phyloP scores from a whole-genome alignment of 345 rosid species.

The Toxicodendron radicans region DNA sequence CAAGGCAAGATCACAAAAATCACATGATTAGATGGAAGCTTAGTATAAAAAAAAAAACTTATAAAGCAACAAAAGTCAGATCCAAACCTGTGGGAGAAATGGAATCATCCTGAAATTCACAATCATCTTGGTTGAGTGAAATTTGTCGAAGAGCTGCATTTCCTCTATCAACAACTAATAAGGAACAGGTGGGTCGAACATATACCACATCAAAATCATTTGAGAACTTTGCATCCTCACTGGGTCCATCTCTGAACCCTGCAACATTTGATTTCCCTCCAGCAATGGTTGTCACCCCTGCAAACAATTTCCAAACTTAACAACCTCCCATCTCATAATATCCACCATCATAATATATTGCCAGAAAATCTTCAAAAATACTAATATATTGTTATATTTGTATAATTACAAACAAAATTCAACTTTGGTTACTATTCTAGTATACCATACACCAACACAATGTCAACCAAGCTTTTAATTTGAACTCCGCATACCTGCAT shows the following conservation, averaged over 20 bases:
- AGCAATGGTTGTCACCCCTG: too few relatives aligned
- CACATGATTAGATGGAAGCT: not conserved
- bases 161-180: constrained; percentile 90
- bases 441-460: not conserved
- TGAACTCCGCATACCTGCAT: constrained; percentile 54
- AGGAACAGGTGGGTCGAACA: constrained; percentile 83
- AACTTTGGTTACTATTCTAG: not conserved
- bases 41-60: not conserved
- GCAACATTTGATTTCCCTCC: constrained; percentile 90
- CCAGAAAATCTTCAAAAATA: constrained; percentile 6
- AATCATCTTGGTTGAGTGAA: constrained; percentile 80
- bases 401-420: not conserved
- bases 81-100: constrained; percentile 67
- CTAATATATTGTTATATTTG: not conserved
- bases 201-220: constrained; percentile 90
- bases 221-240: constrained; percentile 96
- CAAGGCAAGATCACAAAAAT: not conserved
- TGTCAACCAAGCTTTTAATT: not conserved
- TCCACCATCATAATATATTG: not conserved
- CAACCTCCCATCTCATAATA: not conserved
- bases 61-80: constrained; percentile 6
- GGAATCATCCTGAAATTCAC: constrained; percentile 72
- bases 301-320: constrained; percentile 25
- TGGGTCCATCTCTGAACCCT: constrained; percentile 97
- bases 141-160: constrained; percentile 99